These are phyloP conservation scores for Colletotrichum plurivorum DNA, from an alignment of 2,329 filamentous ascomycete genomes.

Conservation along the genomic window DNA sequence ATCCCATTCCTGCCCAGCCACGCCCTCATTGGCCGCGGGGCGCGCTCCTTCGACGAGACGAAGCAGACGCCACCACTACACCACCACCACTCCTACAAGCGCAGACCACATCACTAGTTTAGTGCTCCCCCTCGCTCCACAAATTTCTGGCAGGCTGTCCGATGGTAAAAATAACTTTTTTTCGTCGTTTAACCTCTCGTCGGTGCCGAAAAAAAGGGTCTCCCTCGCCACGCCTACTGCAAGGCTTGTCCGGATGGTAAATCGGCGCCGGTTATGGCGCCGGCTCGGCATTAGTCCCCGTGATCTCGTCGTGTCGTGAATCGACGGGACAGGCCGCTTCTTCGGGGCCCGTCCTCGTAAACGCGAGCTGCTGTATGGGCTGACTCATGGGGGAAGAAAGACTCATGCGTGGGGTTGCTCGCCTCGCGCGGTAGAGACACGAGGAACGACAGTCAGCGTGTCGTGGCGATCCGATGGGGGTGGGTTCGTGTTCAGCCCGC, in stretches of 20 bases:
- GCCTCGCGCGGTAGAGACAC: too few relatives aligned
- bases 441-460: not conserved
- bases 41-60: slow-evolving; percentile 5
- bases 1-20: slow-evolving; percentile 17
- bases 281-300: too few relatives aligned
- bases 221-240: not conserved
- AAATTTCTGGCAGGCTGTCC: not conserved
- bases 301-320: not conserved
- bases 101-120: slow-evolving; percentile 2
- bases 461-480: not conserved
- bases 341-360: not conserved
- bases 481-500: not conserved
- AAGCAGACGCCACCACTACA: slow-evolving; percentile 16
- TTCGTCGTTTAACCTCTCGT: not conserved
- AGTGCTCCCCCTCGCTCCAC: not conserved
- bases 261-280: not conserved
- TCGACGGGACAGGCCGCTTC: not conserved
- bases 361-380: not conserved
- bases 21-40: slow-evolving; percentile 12
- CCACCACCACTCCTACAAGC: slow-evolving; percentile 2
- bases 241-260: not conserved
- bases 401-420: not conserved
- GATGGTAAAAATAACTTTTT: slow-evolving; percentile 22
- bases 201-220: slow-evolving; percentile 16
- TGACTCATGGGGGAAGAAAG: too few relatives aligned